Evolutionary conservation across 495 filamentous ascomycete species (phyloP).

Genomic region (Hypoxylon fuscum): DNA sequence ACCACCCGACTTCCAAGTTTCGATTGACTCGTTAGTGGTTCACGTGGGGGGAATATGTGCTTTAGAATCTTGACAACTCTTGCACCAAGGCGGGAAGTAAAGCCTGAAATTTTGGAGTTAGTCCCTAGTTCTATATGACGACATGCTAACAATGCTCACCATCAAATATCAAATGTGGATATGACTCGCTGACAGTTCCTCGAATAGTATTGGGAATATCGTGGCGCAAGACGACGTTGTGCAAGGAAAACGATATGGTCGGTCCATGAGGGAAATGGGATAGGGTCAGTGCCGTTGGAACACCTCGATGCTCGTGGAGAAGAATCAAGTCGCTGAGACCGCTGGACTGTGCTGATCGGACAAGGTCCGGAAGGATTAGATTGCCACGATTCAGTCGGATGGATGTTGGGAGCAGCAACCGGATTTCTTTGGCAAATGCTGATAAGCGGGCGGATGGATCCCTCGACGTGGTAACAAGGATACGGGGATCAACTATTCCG

Average conservation of each 20-base stretch:
- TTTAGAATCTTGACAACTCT: constrained; percentile 91
- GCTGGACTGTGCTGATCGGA: constrained; percentile 78
- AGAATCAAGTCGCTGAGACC: constrained; percentile 86
- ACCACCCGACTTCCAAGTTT: constrained; percentile 90
- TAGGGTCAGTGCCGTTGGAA: constrained; percentile 86
- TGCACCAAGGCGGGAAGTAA: constrained; percentile 81
- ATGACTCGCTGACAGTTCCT: constrained; percentile 92
- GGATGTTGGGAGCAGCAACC: constrained; percentile 86
- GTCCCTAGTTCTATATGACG: neutral
- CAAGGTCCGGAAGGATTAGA: constrained; percentile 83
- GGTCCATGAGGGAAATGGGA: constrained; percentile 91
- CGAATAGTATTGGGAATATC: constrained; percentile 89
- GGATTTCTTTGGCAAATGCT: constrained; percentile 95
- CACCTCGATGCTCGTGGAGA: constrained; percentile 90
- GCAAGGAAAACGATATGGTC: constrained; percentile 87
- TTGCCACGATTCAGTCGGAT: constrained; percentile 94
- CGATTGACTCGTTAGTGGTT: constrained; percentile 66
- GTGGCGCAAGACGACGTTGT: constrained; percentile 92
- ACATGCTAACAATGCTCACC: constrained; percentile 40
- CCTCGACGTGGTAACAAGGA: constrained; percentile 84
- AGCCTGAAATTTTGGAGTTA: constrained; percentile 54
- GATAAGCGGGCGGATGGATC: constrained; percentile 84
- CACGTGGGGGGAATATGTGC: constrained; percentile 92
- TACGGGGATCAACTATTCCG: constrained; percentile 84
- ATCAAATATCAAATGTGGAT: constrained; percentile 95